phyloP scores from a whole-genome alignment of 164 flowering plant genomes.

The Sedum album region DNA sequence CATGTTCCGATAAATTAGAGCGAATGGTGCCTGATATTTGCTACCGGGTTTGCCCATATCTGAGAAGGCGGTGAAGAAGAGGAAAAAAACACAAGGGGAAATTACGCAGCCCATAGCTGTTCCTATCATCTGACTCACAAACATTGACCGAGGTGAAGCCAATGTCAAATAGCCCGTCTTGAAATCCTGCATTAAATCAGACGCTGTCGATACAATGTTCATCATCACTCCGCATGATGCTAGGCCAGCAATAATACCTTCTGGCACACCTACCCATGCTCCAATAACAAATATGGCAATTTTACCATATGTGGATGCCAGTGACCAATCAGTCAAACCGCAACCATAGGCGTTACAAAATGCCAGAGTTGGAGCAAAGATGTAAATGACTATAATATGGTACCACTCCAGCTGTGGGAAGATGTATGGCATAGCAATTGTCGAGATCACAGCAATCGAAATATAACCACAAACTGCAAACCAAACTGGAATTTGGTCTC shows the following conservation, averaged over 20 bases:
- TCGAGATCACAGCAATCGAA: not conserved
- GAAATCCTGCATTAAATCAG: too few species aligned
- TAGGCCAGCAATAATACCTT: slow-evolving; percentile 6
- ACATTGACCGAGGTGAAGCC: too few species aligned
- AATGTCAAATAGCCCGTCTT: too few species aligned
- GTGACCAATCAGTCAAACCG: not conserved
- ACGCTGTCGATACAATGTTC: too few species aligned
- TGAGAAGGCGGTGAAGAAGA: slow-evolving; percentile 2
- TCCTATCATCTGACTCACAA: too few species aligned
- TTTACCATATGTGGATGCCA: slow-evolving; percentile 4
- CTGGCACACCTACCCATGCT: slow-evolving; percentile 2
- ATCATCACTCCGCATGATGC: slow-evolving; percentile 3
- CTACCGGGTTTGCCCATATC: slow-evolving; percentile 2
- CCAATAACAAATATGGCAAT: slow-evolving; percentile 6
- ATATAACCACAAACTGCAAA: not conserved
- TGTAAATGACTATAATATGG: not conserved
- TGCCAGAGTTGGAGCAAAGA: slow-evolving; percentile 4
- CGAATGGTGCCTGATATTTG: slow-evolving; percentile 1
- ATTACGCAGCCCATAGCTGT: too few species aligned
- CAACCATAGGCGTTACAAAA: slow-evolving; percentile 4
- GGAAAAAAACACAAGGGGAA: slow-evolving; percentile 4
- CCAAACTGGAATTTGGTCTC: slow-evolving; percentile 1
- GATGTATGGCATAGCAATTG: not conserved
- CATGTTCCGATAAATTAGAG: slow-evolving; percentile 4
- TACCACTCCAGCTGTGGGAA: slow-evolving; percentile 8